phyloP scores from a whole-genome alignment of 2,329 filamentous ascomycete genomes.

The Ceratocystis albifundus region DNA sequence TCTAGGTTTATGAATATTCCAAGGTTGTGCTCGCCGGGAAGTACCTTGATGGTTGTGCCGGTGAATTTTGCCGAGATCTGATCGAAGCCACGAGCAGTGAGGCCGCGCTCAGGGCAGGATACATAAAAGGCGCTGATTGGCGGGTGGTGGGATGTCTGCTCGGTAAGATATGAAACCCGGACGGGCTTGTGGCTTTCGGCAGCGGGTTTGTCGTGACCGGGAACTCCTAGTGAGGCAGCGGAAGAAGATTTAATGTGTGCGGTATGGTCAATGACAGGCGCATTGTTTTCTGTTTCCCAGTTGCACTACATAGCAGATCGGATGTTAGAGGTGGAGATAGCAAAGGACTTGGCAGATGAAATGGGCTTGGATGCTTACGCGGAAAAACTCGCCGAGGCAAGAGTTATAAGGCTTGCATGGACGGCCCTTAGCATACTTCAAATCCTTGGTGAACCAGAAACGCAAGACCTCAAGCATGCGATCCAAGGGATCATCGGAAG shows the following conservation, averaged over 20 bases:
- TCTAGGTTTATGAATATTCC: conserved; percentile 89
- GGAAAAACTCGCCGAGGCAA: conserved; percentile 91
- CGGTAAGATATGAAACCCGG: conserved; percentile 84
- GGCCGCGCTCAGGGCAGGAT: conserved; percentile 79
- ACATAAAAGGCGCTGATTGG: conserved; percentile 94
- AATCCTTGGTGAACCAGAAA: conserved; percentile 98
- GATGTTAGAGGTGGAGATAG: conserved; percentile 6
- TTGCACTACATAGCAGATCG: conserved; percentile 52
- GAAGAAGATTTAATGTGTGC: conserved; percentile 37
- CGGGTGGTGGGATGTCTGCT: conserved; percentile 96
- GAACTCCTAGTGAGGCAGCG: conserved; percentile 41
- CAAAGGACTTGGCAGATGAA: not conserved
- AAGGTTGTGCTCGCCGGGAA: conserved; percentile 82
- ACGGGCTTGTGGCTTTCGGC: conserved; percentile 43
- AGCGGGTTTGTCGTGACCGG: conserved; percentile 36
- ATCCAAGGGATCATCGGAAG: conserved; percentile 79
- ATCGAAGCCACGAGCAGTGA: conserved; percentile 81
- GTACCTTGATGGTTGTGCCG: conserved; percentile 83
- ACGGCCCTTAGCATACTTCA: conserved; percentile 98
- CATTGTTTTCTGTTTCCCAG: conserved; percentile 80
- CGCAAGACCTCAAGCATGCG: conserved; percentile 89
- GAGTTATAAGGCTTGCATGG: conserved; percentile 99
- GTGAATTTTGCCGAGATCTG: conserved; percentile 97
- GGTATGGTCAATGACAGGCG: conserved; percentile 50
- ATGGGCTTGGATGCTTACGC: conserved; percentile 43